Conservation (phyloP, 257 asterid species). For the Mentha longifolia region DNA sequence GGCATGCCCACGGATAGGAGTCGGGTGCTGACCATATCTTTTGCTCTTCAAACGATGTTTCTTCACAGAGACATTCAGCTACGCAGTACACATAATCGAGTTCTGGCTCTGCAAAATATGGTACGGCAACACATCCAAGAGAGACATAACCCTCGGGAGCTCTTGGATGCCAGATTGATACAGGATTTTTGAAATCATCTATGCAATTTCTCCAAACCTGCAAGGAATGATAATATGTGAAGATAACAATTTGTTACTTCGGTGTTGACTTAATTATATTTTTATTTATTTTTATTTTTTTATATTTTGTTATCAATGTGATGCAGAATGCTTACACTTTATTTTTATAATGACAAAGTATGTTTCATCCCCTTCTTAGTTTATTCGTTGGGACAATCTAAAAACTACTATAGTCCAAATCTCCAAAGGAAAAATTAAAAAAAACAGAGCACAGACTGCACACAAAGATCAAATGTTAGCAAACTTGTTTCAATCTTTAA, state of each 20-base stretch:
- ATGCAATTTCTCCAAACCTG: constrained; percentile 95
- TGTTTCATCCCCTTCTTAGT: no score
- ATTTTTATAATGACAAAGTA: no score
- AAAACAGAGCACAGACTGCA: not conserved
- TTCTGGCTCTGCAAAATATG: constrained; percentile 75
- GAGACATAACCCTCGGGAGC: constrained; percentile 90
- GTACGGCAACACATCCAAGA: constrained; percentile 79
- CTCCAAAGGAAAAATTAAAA: not conserved
- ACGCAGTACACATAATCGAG: constrained; percentile 63
- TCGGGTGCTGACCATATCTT: constrained; percentile 92
- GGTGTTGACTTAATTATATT: no score
- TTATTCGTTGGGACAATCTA: not conserved
- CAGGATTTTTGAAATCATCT: constrained; percentile 71
- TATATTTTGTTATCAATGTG: no score
- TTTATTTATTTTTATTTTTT: not conserved
- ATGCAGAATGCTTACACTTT: no score
- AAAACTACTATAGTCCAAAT: not conserved
- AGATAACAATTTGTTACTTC: not conserved
- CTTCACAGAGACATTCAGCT: constrained; percentile 71
- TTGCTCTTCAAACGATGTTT: constrained; percentile 77
- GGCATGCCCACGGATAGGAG: constrained; percentile 95
- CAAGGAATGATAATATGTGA: constrained; percentile 4
- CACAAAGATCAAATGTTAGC: not conserved
- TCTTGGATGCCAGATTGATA: constrained; percentile 95
- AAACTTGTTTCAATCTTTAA: not conserved